Percentiles rank a stretch among this genome's conserved stretches.
phyloP scores from a whole-genome alignment of 2,329 filamentous ascomycete genomes.

The Sclerotiophoma versabilis region DNA sequence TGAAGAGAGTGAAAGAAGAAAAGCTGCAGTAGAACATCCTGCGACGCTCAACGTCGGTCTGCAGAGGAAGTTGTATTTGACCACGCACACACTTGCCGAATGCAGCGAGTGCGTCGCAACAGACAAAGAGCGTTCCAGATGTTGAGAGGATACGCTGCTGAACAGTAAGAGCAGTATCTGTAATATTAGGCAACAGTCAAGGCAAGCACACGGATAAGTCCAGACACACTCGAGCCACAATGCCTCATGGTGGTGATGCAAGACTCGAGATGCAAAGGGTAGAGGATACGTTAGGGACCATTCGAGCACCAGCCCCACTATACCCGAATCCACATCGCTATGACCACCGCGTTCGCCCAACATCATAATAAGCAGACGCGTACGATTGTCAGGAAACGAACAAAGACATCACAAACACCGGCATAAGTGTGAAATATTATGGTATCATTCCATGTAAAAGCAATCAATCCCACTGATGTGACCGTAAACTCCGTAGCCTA shows the following conservation, averaged over 20 bases:
- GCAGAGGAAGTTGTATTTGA: conserved; percentile 7
- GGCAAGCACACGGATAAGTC: neutral
- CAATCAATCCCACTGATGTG: conserved; percentile 37
- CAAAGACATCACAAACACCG: neutral
- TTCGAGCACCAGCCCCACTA: neutral
- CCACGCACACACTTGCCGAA: conserved; percentile 15
- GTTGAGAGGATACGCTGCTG: neutral
- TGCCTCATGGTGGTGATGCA: neutral
- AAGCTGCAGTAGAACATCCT: neutral
- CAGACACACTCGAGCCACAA: neutral
- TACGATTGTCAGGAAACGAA: neutral
- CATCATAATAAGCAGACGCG: conserved; percentile 15
- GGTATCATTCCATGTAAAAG: conserved; percentile 47
- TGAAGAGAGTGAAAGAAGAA: neutral
- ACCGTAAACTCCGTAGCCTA: conserved; percentile 47
- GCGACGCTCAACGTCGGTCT: neutral
- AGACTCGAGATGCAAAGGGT: neutral
- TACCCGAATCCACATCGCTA: neutral
- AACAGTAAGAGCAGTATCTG: neutral
- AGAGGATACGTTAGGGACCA: neutral
- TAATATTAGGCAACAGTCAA: neutral
- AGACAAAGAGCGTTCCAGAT: conserved; percentile 8
- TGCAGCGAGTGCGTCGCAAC: conserved; percentile 7
- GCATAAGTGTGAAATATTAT: conserved; percentile 35
- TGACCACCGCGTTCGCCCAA: conserved; percentile 14